Evolutionary conservation across 208 protist genomes (phyloP).

Genomic region (Trypanosoma melophagium): DNA sequence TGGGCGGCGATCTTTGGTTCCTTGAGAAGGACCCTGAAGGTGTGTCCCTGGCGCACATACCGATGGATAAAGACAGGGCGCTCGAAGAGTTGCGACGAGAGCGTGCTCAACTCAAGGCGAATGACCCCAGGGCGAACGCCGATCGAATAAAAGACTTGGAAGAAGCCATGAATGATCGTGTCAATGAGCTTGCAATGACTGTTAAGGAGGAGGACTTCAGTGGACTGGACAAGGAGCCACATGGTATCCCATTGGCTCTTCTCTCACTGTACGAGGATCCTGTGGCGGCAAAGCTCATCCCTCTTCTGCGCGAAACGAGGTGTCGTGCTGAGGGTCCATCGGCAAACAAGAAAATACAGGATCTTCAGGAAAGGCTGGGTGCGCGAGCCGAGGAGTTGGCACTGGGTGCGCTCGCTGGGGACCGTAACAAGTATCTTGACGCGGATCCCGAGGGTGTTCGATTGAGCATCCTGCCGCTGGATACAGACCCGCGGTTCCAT

Average conservation of each 20-base stretch:
- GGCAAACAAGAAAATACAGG: conserved; percentile 34
- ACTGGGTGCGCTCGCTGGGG: conserved; percentile 42
- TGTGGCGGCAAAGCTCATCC: conserved; percentile 44
- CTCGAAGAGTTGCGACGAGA: conserved; percentile 51
- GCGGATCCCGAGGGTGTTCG: conserved; percentile 54
- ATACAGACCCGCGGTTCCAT: conserved; percentile 54
- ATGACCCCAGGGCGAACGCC: conserved; percentile 52
- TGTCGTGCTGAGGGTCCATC: conserved; percentile 4
- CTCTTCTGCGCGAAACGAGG: conserved; percentile 39
- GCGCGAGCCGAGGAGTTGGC: conserved; percentile 48
- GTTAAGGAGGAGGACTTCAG: conserved; percentile 56
- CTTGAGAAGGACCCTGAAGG: conserved; percentile 53
- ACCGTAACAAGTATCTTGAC: conserved; percentile 59
- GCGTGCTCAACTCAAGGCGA: conserved; percentile 46
- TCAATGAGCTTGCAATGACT: conserved; percentile 37
- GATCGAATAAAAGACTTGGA: conserved; percentile 51
- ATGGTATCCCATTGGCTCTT: conserved; percentile 63
- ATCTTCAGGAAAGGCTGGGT: conserved; percentile 45
- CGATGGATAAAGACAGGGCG: conserved; percentile 34
- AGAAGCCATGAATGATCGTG: conserved; percentile 56
- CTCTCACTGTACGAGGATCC: conserved; percentile 53
- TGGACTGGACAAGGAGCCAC: conserved; percentile 52
- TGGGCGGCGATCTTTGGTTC: conserved; percentile 78
- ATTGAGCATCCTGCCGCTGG: conserved; percentile 47
- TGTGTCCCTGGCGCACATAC: conserved; percentile 43